phyloP scores from a whole-genome alignment of 805 yeast genomes.

The Myxozyma melibiosi region DNA sequence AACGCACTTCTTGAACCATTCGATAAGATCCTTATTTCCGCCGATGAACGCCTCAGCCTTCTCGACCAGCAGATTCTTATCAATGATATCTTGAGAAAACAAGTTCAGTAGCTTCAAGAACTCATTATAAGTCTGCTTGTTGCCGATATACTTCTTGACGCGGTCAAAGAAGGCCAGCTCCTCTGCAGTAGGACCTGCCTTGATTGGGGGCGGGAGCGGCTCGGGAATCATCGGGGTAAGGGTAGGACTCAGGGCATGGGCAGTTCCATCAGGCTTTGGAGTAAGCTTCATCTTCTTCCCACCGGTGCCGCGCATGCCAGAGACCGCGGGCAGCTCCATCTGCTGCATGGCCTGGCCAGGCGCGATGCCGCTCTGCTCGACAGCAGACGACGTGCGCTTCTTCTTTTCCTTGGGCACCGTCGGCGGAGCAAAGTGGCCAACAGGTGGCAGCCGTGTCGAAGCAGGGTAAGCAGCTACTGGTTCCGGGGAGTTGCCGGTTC shows the following conservation, averaged over 20 bases:
- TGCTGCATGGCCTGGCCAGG: background rate
- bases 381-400: constrained; percentile 27
- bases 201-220: constrained; percentile 60
- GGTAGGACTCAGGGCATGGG: constrained; percentile 54
- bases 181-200: constrained; percentile 66
- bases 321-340: constrained; percentile 8
- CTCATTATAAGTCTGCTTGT: constrained; percentile 88
- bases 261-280: constrained; percentile 24
- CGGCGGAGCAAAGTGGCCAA: constrained; percentile 79
- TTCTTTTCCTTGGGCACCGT: constrained; percentile 40
- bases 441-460: constrained; percentile 72
- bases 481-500: constrained; percentile 36
- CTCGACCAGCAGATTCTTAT: constrained; percentile 75
- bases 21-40: constrained; percentile 70
- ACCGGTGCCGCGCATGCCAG: constrained; percentile 20
- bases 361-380: constrained; percentile 1
- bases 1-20: constrained; percentile 91
- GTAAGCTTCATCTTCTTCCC: constrained; percentile 28
- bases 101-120: constrained; percentile 85
- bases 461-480: constrained; percentile 33
- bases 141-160: constrained; percentile 84
- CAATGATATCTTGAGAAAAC: constrained; percentile 88
- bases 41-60: constrained; percentile 87
- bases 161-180: constrained; percentile 90
- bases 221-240: constrained; percentile 85